Base-by-base conservation (phyloP, 208 protist species). In the Trypanosoma avium region DNA sequence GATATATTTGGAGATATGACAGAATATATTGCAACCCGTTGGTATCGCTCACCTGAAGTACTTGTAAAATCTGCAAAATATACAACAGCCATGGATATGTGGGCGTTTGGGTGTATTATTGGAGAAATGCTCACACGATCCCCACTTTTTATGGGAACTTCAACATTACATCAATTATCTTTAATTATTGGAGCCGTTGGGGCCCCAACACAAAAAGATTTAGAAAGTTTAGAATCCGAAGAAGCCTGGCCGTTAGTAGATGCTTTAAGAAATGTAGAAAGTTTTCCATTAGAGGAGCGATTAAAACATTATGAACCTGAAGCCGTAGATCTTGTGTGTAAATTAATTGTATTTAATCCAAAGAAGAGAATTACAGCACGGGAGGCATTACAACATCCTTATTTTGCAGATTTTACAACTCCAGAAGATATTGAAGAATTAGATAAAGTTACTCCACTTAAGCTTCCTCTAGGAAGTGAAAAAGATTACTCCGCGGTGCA, bases 21-120 rank as follows among this genome's bases (percentile, higher is more conserved):
- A 21, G 95, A 98, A 27, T 98, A 99, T 84, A 97, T 99, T 22
- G 94, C 94, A 6, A 97, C 93, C 7, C 82, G 98, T 6, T 99
- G 98, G 98, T 99, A 99, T 70, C 82, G 98, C 27, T 97, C 98
- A 22, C 98, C 98, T 6, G 98, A 99, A 60, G 97, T 99, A 48
- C 81, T 99, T 12, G 82, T 99, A 0, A 97, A 97, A 60, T 98
- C 92, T 15, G 88, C 81, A 13, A 77, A 76, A 22, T 99, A 99
- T 81, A 97, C 92, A 9, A 95, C 94, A n/a, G 93, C 94, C 35
- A 97, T 99, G 79, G 98, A 99, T 63, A 99, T 99, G 84, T 99
- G 98, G 98, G 95, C 95, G 2, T 74, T 99, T 24, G 98, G 98
- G 2, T 99, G 98, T 70, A 98, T 99, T 36, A 67, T 99, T 22